Evolutionary conservation across 345 rosid species (phyloP).

Genomic region (Lumnitzera racemosa): DNA sequence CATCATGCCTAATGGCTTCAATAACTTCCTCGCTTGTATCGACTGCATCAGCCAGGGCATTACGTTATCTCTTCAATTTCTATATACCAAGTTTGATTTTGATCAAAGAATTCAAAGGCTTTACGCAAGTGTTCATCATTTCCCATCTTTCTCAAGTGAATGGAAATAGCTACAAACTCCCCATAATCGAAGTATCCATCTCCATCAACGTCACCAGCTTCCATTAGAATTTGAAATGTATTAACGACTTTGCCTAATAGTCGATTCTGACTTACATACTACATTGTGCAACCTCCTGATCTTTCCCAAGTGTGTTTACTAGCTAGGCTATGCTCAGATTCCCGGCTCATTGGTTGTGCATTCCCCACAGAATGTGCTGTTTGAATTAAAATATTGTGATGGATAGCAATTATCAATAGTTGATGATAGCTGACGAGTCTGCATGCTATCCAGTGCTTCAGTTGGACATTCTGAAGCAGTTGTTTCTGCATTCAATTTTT

Average conservation of each 20-base stretch:
- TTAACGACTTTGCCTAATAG: too few relatives aligned
- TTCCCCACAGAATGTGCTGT: too few relatives aligned
- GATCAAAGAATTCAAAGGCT: constrained; percentile 82
- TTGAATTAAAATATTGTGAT: background rate
- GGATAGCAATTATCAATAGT: constrained; percentile 20
- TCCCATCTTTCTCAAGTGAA: constrained; percentile 88
- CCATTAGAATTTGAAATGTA: too few relatives aligned
- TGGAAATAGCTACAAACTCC: constrained; percentile 88
- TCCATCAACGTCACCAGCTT: constrained; percentile 60
- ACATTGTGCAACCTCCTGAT: too few relatives aligned
- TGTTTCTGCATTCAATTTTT: constrained; percentile 18
- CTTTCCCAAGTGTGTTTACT: too few relatives aligned
- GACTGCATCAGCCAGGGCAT: constrained; percentile 62
- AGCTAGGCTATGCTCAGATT: too few relatives aligned
- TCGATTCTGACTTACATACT: too few relatives aligned
- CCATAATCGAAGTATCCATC: constrained; percentile 74
- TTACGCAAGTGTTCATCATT: constrained; percentile 81
- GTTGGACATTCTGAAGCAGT: constrained; percentile 5
- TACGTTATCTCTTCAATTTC: constrained; percentile 81
- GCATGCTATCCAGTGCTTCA: constrained; percentile 10
- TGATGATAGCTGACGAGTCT: constrained; percentile 12
- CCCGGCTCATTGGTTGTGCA: too few relatives aligned
- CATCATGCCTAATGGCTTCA: constrained; percentile 81
- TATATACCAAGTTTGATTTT: constrained; percentile 60
- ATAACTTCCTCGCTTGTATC: constrained; percentile 75